A percentile compares a stretch with the other conserved stretches of the same genome.
Evolutionary conservation across 768 basidiomycete genomes (phyloP).

Genomic region (Mycena venus): DNA sequence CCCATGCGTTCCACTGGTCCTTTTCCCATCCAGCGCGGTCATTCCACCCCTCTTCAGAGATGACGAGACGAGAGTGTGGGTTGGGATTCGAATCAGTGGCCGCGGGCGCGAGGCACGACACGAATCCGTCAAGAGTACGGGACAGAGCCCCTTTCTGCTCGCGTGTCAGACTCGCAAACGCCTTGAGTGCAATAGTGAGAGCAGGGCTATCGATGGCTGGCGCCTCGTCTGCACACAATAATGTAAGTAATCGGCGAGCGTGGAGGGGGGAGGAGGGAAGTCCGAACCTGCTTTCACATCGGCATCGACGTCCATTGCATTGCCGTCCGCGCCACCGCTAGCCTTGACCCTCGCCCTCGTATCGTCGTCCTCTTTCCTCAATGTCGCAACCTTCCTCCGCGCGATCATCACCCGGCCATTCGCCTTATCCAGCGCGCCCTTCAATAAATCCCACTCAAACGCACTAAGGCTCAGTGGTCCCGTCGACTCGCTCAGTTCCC

Average conservation of each 20-base stretch:
- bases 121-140: constrained; percentile 82
- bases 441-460: constrained; percentile 90
- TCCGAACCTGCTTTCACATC: constrained; percentile 65
- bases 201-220: constrained; percentile 73
- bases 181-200: constrained; percentile 79
- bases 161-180: constrained; percentile 77
- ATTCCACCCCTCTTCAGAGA: constrained; percentile 79
- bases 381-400: constrained; percentile 74
- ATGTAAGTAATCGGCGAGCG: constrained; percentile 21
- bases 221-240: constrained; percentile 53
- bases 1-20: constrained; percentile 87
- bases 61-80: constrained; percentile 65
- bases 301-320: constrained; percentile 81
- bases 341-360: constrained; percentile 83
- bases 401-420: constrained; percentile 89
- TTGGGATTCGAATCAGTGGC: constrained; percentile 60
- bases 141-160: constrained; percentile 85
- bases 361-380: constrained; percentile 93
- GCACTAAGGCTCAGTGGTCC: constrained; percentile 62
- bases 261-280: constrained; percentile 7
- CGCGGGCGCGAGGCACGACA: constrained; percentile 68
- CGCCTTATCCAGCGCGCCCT: constrained; percentile 88
- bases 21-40: constrained; percentile 77
- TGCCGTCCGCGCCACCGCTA: constrained; percentile 63
- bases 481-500: constrained; percentile 51